These are phyloP conservation scores for Hylodesmum podocarpum DNA, from an alignment of 306 rosid genomes.

Conservation along the genomic window DNA sequence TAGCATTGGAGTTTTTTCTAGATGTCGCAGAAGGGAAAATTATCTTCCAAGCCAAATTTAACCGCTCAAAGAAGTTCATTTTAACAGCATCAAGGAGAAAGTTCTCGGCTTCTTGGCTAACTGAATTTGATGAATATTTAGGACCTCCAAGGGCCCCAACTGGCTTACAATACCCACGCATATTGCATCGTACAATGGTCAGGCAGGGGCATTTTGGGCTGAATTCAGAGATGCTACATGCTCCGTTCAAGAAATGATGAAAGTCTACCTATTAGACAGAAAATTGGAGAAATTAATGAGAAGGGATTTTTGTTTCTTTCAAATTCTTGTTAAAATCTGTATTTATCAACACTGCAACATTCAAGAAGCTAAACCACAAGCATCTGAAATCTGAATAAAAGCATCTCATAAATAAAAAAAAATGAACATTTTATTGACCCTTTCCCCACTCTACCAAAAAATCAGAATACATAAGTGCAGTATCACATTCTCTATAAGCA, in stretches of 20 bases:
- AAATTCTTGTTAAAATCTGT: not conserved
- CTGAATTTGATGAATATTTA: conserved; percentile 49
- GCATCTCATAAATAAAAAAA: not conserved
- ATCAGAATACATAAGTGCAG: not conserved
- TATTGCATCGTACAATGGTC: conserved; percentile 40
- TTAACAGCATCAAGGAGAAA: conserved; percentile 85
- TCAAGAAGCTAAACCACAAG: conserved; percentile 11
- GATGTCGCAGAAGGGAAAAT: conserved; percentile 73
- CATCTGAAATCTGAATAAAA: conserved; percentile 16
- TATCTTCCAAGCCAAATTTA: conserved; percentile 91
- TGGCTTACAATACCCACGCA: conserved; percentile 46
- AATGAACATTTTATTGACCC: not conserved
- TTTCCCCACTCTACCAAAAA: not conserved
- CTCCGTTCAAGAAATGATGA: conserved; percentile 50
- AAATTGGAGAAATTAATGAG: conserved; percentile 12
- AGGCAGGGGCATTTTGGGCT: conserved; percentile 50
- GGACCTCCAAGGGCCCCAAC: conserved; percentile 41
- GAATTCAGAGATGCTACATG: conserved; percentile 48
- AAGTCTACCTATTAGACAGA: conserved; percentile 61
- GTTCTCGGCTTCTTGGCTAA: conserved; percentile 66
- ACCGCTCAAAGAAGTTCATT: conserved; percentile 88
- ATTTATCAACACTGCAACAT: conserved; percentile 7
- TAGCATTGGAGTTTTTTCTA: conserved; percentile 75
- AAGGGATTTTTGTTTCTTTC: conserved; percentile 2
- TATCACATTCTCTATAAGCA: not conserved